Evolutionary conservation across 73 alveolate species (phyloP), one percentile per base, ranked within the genome.

Genomic region (Blepharisma japonicum): DNA sequence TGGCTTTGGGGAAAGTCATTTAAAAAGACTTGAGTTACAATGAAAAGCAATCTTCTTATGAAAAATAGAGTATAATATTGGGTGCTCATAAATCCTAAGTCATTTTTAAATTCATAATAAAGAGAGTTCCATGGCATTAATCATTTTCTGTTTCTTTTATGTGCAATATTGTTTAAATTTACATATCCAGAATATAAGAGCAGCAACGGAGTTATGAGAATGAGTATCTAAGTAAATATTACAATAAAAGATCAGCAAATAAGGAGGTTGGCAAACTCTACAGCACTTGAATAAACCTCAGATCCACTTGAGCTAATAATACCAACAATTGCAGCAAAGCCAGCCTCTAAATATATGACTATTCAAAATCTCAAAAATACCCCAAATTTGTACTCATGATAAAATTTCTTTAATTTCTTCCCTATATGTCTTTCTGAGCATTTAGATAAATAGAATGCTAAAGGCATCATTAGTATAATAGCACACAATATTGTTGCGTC

Each of bases 41-140:
- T 25, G 47, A 14, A 61, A 61, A 61, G 14, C 14, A 39, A n/a
- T 61, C 74, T 61, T 61, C 74, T 61, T 61, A 61, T 14, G 38
- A 61, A 20, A 25, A 20, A 61, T 61, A 61, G 23, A 61, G 47
- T n/a, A 61, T 61, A 61, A 25, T 61, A 61, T 39, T 18, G 38
- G 0, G 74, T 14, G 23, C 74, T 61, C 38, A 14, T 25, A 61
- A 14, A 9, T n/a, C 74, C 74, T 61, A 8, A 14, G 74, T 61
- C 47, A 5, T 61, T 61, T 4, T 39, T 14, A 25, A 61, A 61
- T 11, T 61, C 74, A 14, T 61, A 9, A 25, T 14, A 61, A 18
- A 20, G 46, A 61, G n/a, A 18, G 11, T 39, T 25, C 50, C 47
- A 61, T 61, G 14, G 14, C 4, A 14, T 18, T 14, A 14, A 20